Evolutionary conservation across 2,329 filamentous ascomycete species (phyloP).

Genomic region (Aureobasidium sp.): DNA sequence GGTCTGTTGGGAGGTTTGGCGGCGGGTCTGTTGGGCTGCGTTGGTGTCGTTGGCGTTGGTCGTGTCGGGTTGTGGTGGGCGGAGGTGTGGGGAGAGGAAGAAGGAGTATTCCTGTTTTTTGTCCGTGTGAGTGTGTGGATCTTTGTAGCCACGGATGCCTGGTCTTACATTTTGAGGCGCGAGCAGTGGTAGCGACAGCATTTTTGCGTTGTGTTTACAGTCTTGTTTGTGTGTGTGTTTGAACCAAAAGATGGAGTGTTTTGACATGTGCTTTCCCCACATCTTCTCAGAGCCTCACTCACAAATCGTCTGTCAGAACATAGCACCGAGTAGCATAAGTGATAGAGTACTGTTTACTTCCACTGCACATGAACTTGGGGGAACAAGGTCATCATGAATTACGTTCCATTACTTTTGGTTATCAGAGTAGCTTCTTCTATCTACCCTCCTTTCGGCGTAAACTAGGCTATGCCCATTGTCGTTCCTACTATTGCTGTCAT

Average conservation of each 20-base stretch:
- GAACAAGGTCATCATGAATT: background rate
- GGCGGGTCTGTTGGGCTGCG: slow-evolving; percentile 10
- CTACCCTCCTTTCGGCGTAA: background rate
- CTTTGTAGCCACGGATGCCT: background rate
- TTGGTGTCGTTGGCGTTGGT: background rate
- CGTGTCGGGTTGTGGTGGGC: background rate
- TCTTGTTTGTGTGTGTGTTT: background rate
- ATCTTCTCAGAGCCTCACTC: background rate
- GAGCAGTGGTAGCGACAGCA: slow-evolving; percentile 54
- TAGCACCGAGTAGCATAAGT: background rate
- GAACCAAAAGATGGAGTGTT: background rate
- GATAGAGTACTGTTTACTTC: background rate
- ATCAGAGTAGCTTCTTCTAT: background rate
- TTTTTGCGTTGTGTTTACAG: slow-evolving; percentile 3
- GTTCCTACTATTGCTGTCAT: background rate
- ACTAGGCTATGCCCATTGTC: background rate
- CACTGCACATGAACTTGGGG: background rate
- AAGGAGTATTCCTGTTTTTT: slow-evolving; percentile 15
- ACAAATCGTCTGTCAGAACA: background rate
- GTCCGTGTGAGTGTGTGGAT: background rate
- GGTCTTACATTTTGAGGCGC: slow-evolving; percentile 61
- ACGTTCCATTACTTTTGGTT: slow-evolving; percentile 8
- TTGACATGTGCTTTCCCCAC: slow-evolving; percentile 9
- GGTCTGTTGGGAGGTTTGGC: slow-evolving; percentile 23
- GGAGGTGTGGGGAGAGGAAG: slow-evolving; percentile 16